Percentiles rank a stretch among this genome's conserved stretches.
Evolutionary conservation across 805 yeast species (phyloP).

Genomic region (Trichomonascus vanleenenianus): DNA sequence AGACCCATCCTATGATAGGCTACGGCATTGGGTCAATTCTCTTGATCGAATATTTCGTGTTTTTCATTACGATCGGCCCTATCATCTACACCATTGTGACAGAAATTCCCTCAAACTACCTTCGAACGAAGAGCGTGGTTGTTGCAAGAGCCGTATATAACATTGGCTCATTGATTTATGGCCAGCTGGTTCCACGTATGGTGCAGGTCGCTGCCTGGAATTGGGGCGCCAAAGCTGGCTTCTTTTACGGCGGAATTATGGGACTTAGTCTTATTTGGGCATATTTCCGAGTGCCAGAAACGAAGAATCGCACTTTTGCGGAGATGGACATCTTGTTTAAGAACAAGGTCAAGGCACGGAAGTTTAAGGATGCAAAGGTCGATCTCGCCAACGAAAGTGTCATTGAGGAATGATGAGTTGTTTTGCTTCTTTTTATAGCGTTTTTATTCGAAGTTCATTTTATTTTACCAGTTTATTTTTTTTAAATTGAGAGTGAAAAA

Average conservation of each 20-base stretch:
- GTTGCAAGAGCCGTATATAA: constrained; percentile 30
- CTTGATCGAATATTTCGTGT: constrained; percentile 36
- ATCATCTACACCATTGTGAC: constrained; percentile 34
- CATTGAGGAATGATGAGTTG: not conserved
- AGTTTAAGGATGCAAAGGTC: not conserved
- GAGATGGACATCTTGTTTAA: constrained; percentile 45
- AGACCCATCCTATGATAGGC: too few relatives aligned
- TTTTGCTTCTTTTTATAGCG: too few relatives aligned
- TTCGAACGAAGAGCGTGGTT: constrained; percentile 36
- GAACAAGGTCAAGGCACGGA: constrained; percentile 20
- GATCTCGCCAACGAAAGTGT: not conserved
- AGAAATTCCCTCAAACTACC: constrained; percentile 34
- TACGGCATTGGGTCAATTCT: constrained; percentile 15
- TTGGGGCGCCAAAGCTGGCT: constrained; percentile 42
- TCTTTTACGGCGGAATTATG: constrained; percentile 36
- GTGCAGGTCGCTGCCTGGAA: constrained; percentile 38
- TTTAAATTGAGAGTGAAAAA: too few relatives aligned
- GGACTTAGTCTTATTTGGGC: constrained; percentile 33
- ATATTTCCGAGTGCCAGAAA: constrained; percentile 47
- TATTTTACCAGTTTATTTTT: too few relatives aligned
- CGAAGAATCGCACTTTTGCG: constrained; percentile 46
- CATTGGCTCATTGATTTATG: constrained; percentile 26
- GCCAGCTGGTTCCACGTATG: constrained; percentile 33
- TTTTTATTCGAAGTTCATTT: too few relatives aligned
- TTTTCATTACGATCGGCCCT: constrained; percentile 39